Base-by-base conservation (phyloP, 2,329 filamentous ascomycete genomes). In the Penicillium janthinellum region DNA sequence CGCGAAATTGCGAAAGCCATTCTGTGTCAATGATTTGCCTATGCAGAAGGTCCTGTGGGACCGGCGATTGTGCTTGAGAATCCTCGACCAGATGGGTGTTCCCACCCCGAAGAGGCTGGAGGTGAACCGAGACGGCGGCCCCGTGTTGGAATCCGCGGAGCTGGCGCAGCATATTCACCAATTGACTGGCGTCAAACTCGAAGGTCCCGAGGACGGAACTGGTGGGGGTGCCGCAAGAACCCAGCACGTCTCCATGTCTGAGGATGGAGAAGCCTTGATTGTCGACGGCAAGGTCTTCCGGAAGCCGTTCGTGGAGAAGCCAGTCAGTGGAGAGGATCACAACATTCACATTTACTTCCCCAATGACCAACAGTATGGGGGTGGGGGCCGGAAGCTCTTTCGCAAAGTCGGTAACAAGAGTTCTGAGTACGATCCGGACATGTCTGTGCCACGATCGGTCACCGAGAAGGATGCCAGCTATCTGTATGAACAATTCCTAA, bases 31-130 rank as follows among this genome's bases (percentile, higher is more conserved):
- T 73, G 94, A 99, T 75, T 83, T 99, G 45, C 91, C 92, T 0
- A 97, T 99, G 92, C 95, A 99, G 75, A 93, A 96, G 75, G 87
- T 99, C 5, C 81, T 99, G 3, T 99, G 95, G 95, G 95, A 99
- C 75, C 88, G 96, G 50, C 88, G 96, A 37, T 82, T 98, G 25
- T 98, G 95, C 68, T 83, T 99, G 20, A 88, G 86, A 58, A 90
- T 99, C 35, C 82, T 99, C 51, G 94, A 98, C 75, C 88, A 90
- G 69, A 90, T 98, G 73, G 87, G 89, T 59, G 93, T 99, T 2
- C 91, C 91, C 8, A 97, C 94, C 0, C 95, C 96, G 0, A 88
- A 88, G 70, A 86, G 96, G 59, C 77, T 99, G 28, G 94, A 98
- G 73, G 90, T 99, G 58, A 97, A 89, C 70, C 88, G 96, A 28